Evolutionary conservation across 495 filamentous ascomycete species (phyloP), one percentile per base, ranked within the genome.

Genomic region (Neurospora africana): DNA sequence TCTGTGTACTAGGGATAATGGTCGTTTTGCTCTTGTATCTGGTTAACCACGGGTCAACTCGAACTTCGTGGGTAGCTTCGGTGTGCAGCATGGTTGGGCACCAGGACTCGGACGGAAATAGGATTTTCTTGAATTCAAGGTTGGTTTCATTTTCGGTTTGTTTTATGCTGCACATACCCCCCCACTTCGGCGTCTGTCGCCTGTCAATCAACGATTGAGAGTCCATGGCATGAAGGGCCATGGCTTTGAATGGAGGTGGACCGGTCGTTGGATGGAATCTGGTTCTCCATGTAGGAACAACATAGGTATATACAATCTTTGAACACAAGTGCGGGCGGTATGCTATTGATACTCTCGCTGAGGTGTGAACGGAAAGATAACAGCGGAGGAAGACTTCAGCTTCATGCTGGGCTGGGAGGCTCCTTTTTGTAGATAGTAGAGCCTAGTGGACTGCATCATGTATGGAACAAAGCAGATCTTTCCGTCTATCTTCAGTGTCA

Each of bases 91-190:
- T 65, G 53, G 53, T 65, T 65, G 53, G 53, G 15, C 53, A 65
- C 53, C 27, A 33, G 53, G 30, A 61, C 53, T 65, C 27, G 53
- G 53, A 10, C 53, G 53, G 53, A 65, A 65, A 65, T 65, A 65
- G 53, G 53, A 65, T 65, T 65, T 65, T 65, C 53, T 65, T 65
- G 53, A 65, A 65, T 65, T 65, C 53, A 65, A 65, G 53, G 53
- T 65, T 65, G 53, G 30, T 71, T 71, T 71, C 21, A 30, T 71
- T 72, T 75, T 73, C 67, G 39, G 72, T 58, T 74, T 65, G 70
- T 74, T 74, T 75, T 69, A 58, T 68, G 40, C 47, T 73, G 72
- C 74, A 75, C 74, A 75, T 76, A 76, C 74, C 74, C 74, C 74
- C 74, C 72, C 74, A 68, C 61, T 71, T 68, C 23, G 65, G 67